These are phyloP conservation scores for Parasitella parasitica DNA, from an alignment of 371 early-diverging fungal species.

Conservation along the genomic window DNA sequence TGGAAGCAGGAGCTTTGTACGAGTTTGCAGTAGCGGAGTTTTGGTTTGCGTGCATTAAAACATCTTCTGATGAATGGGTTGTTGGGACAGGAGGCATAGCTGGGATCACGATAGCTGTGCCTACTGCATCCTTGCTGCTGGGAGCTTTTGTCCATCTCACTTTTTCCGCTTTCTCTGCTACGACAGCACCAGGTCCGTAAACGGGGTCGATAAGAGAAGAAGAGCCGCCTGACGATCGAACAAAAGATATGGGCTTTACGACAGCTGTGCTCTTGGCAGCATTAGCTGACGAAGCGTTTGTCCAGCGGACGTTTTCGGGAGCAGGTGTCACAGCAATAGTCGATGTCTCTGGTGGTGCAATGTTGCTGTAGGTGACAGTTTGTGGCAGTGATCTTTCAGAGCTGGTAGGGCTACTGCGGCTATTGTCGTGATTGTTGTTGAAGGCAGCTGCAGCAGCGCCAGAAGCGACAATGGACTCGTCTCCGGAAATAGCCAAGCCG, in stretches of 20 bases:
- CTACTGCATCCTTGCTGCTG: neutral
- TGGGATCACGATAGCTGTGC: neutral
- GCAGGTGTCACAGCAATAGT: neutral
- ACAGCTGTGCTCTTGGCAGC: constrained; percentile 37
- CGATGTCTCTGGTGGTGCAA: neutral
- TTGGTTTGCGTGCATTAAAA: neutral
- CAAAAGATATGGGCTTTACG: constrained; percentile 25
- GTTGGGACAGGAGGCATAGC: neutral
- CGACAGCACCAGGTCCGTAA: neutral
- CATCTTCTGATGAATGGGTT: neutral
- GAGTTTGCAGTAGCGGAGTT: neutral
- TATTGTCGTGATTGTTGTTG: neutral
- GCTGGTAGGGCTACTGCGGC: neutral
- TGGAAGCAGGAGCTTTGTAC: neutral
- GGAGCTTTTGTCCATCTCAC: constrained; percentile 15
- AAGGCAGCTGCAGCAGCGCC: neutral
- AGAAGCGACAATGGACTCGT: neutral
- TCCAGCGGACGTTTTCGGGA: constrained; percentile 29
- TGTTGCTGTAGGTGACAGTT: neutral
- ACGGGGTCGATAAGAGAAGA: constrained; percentile 4
- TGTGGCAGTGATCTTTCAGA: neutral
- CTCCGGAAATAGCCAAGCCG: neutral
- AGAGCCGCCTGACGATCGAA: neutral
- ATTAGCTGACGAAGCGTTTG: constrained; percentile 13
- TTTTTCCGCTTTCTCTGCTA: neutral